A percentile compares a stretch with the other conserved stretches of the same genome.
phyloP scores from a whole-genome alignment of 139 green algal genomes.

The Micromonas pusilla region DNA sequence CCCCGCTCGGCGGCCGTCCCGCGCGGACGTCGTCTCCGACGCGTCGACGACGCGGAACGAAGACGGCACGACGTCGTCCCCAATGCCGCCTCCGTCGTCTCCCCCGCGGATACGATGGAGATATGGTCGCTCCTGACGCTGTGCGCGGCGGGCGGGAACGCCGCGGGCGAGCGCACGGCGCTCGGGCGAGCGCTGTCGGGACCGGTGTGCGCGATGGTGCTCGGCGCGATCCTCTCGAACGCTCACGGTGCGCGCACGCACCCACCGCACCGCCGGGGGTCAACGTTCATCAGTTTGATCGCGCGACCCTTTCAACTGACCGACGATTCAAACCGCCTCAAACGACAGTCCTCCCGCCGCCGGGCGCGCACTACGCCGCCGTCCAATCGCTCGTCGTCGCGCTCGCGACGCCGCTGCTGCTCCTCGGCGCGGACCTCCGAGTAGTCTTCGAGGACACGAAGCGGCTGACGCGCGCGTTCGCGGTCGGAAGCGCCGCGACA shows the following conservation, averaged over 20 bases:
- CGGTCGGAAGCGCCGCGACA: conserved; percentile 8
- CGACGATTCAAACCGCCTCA: too few species aligned
- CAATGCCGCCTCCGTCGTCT: neutral
- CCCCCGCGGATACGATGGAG: neutral
- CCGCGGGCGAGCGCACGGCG: neutral
- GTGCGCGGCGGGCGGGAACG: neutral
- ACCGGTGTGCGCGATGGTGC: conserved; percentile 21
- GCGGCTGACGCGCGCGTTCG: conserved; percentile 12
- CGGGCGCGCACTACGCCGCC: neutral
- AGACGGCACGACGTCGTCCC: neutral
- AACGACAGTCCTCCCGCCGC: neutral
- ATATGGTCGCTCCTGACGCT: neutral
- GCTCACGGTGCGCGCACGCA: too few species aligned
- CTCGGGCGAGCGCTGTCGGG: conserved; percentile 10
- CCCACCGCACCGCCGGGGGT: too few species aligned
- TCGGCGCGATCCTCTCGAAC: conserved; percentile 19
- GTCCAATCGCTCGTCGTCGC: neutral
- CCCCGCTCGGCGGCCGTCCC: too few species aligned
- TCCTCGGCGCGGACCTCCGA: conserved; percentile 25
- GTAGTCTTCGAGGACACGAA: neutral
- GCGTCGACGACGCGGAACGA: neutral
- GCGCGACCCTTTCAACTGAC: too few species aligned
- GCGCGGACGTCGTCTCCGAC: neutral
- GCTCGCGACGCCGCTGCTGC: conserved; percentile 26
- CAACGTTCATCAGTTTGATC: too few species aligned